Conservation (phyloP, 208 protist species). For the Wallacemonas rigidus region DNA sequence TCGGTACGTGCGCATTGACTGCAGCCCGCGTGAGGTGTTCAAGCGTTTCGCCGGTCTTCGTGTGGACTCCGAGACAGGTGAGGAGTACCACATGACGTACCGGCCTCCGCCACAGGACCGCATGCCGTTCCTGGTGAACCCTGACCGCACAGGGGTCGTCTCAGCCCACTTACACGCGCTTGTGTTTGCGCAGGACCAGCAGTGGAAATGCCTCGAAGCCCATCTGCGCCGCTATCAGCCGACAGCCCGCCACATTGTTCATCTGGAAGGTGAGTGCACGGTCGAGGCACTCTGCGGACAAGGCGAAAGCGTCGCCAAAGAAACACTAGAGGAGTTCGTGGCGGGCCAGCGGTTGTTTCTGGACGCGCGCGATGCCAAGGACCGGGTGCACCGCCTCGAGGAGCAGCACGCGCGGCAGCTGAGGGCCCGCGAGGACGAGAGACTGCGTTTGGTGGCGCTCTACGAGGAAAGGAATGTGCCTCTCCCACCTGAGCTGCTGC, state of each 20-base stretch:
- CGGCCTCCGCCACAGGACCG: conserved; percentile 70
- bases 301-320: conserved; percentile 34
- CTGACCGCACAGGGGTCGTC: conserved; percentile 60
- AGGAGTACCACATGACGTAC: conserved; percentile 85
- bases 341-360: conserved; percentile 37
- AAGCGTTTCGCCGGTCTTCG: conserved; percentile 80
- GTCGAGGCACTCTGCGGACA: conserved; percentile 35
- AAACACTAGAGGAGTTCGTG: conserved; percentile 34
- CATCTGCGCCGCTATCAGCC: conserved; percentile 37
- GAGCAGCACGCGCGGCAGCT: conserved; percentile 35
- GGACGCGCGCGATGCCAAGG: conserved; percentile 44
- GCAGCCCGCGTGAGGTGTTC: conserved; percentile 70
- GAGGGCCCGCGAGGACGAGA: conserved; percentile 64
- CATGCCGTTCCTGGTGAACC: conserved; percentile 61
- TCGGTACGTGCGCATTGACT: conserved; percentile 67
- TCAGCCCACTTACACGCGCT: conserved; percentile 72
- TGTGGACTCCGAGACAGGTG: conserved; percentile 71
- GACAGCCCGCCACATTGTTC: conserved; percentile 43
- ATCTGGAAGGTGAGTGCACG: conserved; percentile 54
- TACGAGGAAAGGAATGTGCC: conserved; percentile 78
- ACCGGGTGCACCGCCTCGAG: conserved; percentile 40
- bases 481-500: conserved; percentile 54
- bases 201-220: conserved; percentile 55
- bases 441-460: conserved; percentile 51
- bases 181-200: conserved; percentile 59